Evolutionary conservation across 176 grass and related monocot species (phyloP).

Genomic region (Bonia amplexicaulis): DNA sequence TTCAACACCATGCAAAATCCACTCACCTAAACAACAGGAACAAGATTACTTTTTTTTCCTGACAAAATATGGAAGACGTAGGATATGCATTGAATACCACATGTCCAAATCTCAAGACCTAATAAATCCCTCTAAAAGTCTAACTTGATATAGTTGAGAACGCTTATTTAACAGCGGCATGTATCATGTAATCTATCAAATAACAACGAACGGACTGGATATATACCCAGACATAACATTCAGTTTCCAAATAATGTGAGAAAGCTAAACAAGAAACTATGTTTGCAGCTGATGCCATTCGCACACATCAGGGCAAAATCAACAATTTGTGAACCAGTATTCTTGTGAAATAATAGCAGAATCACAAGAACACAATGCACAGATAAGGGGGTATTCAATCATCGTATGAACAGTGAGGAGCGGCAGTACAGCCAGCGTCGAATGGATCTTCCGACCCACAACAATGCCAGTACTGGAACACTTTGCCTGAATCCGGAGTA

Average conservation of each 20-base stretch:
- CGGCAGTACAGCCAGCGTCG: constrained; percentile 71
- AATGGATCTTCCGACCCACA: constrained; percentile 89
- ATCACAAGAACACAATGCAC: not conserved
- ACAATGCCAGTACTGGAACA: constrained; percentile 96
- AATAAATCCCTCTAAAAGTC: not conserved
- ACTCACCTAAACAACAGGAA: too few species aligned
- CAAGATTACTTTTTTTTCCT: too few species aligned
- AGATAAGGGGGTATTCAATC: constrained; percentile 39
- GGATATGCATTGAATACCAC: not conserved
- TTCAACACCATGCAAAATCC: too few species aligned
- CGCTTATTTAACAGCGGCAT: too few species aligned
- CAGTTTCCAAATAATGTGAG: not conserved
- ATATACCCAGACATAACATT: not conserved
- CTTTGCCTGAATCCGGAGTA: constrained; percentile 75
- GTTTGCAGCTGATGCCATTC: not conserved
- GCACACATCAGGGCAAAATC: not conserved
- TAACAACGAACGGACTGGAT: not conserved
- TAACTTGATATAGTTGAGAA: not conserved
- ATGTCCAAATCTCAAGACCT: not conserved
- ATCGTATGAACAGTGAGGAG: constrained; percentile 81
- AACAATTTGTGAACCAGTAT: not conserved
- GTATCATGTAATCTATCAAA: too few species aligned
- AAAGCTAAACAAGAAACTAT: not conserved
- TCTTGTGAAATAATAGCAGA: not conserved
- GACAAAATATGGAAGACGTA: too few species aligned